phyloP scores from a whole-genome alignment of 1,284 basidiomycete genomes.

The Malassezia caprae region DNA sequence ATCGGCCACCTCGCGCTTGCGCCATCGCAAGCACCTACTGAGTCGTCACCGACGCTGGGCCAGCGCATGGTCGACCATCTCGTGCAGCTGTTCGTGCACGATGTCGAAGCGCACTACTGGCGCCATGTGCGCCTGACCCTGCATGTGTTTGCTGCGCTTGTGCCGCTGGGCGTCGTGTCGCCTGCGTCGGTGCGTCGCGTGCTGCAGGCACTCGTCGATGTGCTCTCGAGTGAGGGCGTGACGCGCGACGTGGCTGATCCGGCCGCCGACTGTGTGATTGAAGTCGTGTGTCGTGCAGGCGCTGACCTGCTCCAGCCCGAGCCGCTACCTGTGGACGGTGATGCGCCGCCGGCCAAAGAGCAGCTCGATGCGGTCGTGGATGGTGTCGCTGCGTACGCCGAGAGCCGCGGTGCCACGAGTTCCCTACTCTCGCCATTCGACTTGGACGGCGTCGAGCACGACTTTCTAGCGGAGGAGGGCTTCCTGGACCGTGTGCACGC shows the following conservation, averaged over 20 bases:
- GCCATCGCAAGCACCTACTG: neutral
- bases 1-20: conserved; percentile 29
- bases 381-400: conserved; percentile 27
- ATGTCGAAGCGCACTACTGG: conserved; percentile 43
- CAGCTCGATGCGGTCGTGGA: conserved; percentile 37
- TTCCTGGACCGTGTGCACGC: conserved; percentile 36
- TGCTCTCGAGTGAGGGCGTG: conserved; percentile 79
- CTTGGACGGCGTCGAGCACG: conserved; percentile 17
- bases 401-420: conserved; percentile 25
- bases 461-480: conserved; percentile 30
- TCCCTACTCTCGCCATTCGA: conserved; percentile 28
- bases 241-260: conserved; percentile 4
- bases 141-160: conserved; percentile 46
- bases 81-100: conserved; percentile 34
- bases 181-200: conserved; percentile 65
- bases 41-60: conserved; percentile 23
- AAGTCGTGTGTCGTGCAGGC: conserved; percentile 56
- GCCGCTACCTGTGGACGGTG: conserved; percentile 1
- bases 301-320: conserved; percentile 23
- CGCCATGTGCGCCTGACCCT: conserved; percentile 36
- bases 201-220: conserved; percentile 68
- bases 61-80: conserved; percentile 35
- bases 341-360: conserved; percentile 7
- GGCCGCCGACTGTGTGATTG: conserved; percentile 73
- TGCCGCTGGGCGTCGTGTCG: conserved; percentile 59